phyloP scores from a whole-genome alignment of 441 rosid species.

The Rhodomyrtus psidioides region DNA sequence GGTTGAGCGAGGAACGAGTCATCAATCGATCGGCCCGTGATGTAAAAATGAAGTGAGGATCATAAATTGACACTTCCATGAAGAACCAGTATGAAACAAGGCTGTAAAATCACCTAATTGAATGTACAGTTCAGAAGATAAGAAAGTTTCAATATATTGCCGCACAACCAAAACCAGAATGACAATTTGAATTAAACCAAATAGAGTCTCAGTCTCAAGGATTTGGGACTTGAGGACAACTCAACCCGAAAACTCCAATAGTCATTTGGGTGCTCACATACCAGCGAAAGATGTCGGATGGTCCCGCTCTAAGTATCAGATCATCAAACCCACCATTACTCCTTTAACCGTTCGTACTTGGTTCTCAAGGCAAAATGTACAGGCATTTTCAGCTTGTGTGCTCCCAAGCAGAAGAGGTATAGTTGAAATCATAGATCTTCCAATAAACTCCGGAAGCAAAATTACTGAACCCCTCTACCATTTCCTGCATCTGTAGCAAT shows the following conservation, averaged over 20 bases:
- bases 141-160: neutral
- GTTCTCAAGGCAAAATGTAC: no score
- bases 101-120: neutral
- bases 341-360: no score
- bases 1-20: neutral
- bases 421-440: no score
- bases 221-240: neutral
- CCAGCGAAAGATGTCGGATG: no score
- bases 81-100: neutral
- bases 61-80: neutral
- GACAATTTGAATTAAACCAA: neutral
- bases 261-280: no score
- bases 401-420: slow-evolving; percentile 4
- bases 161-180: neutral
- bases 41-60: neutral
- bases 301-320: no score
- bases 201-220: neutral
- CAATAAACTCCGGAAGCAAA: neutral
- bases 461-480: neutral
- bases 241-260: no score
- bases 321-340: no score
- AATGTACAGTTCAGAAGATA: neutral
- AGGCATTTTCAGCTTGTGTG: slow-evolving; percentile 10
- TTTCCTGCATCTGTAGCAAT: neutral
- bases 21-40: no score